A percentile compares a stretch with the other conserved stretches of the same genome.
Conservation (phyloP, 257 asterid species). For the Plantago ovata region DNA sequence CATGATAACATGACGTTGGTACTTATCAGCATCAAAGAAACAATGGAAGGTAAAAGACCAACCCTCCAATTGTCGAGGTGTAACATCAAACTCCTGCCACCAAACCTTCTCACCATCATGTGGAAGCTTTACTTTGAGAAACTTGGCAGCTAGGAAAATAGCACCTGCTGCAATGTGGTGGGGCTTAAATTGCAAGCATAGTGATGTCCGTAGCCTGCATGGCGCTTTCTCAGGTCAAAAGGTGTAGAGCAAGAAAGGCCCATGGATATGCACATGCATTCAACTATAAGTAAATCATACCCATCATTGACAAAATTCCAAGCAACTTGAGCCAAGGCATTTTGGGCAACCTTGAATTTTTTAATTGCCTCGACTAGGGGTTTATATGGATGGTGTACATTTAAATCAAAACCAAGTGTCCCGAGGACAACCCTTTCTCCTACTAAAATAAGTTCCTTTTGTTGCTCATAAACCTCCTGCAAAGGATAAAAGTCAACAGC, state of each 20-base stretch:
- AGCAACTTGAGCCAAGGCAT: constrained; percentile 95
- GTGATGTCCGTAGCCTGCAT: constrained; percentile 98
- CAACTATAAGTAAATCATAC: constrained; percentile 36
- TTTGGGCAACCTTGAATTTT: constrained; percentile 92
- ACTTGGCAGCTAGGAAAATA: constrained; percentile 98
- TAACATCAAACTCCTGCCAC: constrained; percentile 99
- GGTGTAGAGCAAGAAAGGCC: constrained; percentile 41
- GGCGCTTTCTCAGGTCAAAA: constrained; percentile 62
- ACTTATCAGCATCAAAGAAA: constrained; percentile 27
- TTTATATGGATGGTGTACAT: constrained; percentile 85
- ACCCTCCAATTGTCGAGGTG: constrained; percentile 99
- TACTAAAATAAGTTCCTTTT: constrained; percentile 71
- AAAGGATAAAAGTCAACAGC: constrained; percentile 23
- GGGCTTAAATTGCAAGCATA: constrained; percentile 98
- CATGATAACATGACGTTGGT: constrained; percentile 15
- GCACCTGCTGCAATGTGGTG: constrained; percentile 99
- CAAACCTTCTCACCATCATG: constrained; percentile 92
- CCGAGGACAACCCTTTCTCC: constrained; percentile 93
- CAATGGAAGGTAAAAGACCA: constrained; percentile 47
- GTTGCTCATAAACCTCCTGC: constrained; percentile 95
- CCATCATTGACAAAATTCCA: constrained; percentile 99
- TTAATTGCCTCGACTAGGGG: constrained; percentile 97
- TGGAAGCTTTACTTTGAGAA: constrained; percentile 98
- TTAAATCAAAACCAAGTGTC: constrained; percentile 89
- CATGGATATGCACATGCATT: constrained; percentile 34